These are phyloP conservation scores for Malassezia caprae DNA, from an alignment of 1,284 basidiomycete species.

Conservation along the genomic window DNA sequence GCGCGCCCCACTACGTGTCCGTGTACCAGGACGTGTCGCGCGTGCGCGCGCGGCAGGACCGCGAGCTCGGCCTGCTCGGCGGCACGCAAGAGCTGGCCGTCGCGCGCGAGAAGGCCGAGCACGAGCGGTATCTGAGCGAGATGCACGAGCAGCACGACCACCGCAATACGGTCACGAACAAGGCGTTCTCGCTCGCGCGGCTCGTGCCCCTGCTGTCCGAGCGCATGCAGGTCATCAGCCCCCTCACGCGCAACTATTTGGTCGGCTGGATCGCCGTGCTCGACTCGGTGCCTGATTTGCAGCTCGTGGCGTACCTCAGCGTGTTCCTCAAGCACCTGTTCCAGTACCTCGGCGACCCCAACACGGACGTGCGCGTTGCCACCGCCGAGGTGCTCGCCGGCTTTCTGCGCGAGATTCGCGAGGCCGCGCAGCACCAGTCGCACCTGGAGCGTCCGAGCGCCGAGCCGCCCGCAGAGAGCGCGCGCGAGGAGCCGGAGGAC, in stretches of 20 bases:
- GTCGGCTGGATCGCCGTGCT: slow-evolving; percentile 93
- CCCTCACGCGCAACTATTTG: slow-evolving; percentile 89
- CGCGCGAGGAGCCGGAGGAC: not conserved
- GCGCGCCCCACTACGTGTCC: slow-evolving; percentile 87
- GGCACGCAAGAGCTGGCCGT: slow-evolving; percentile 39
- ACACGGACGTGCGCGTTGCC: slow-evolving; percentile 80
- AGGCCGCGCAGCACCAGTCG: slow-evolving; percentile 28
- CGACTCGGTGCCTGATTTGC: slow-evolving; percentile 90
- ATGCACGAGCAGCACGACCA: slow-evolving; percentile 18
- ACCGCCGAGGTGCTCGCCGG: slow-evolving; percentile 85
- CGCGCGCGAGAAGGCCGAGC: slow-evolving; percentile 37
- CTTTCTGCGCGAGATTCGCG: slow-evolving; percentile 68
- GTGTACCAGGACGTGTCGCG: slow-evolving; percentile 60
- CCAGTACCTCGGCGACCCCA: slow-evolving; percentile 90
- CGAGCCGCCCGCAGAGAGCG: not conserved
- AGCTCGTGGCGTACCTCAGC: slow-evolving; percentile 85
- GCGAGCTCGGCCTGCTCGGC: slow-evolving; percentile 21
- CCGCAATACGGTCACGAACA: slow-evolving; percentile 29
- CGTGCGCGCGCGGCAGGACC: slow-evolving; percentile 56
- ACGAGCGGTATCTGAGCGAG: slow-evolving; percentile 11
- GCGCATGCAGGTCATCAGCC: slow-evolving; percentile 85
- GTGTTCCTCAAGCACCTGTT: slow-evolving; percentile 81
- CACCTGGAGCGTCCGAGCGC: slow-evolving; percentile 54
- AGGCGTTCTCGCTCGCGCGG: slow-evolving; percentile 75
- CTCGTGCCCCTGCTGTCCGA: slow-evolving; percentile 91